phyloP scores from a whole-genome alignment of 1,139 yeast species.

The Meyerozyma carpophila region DNA sequence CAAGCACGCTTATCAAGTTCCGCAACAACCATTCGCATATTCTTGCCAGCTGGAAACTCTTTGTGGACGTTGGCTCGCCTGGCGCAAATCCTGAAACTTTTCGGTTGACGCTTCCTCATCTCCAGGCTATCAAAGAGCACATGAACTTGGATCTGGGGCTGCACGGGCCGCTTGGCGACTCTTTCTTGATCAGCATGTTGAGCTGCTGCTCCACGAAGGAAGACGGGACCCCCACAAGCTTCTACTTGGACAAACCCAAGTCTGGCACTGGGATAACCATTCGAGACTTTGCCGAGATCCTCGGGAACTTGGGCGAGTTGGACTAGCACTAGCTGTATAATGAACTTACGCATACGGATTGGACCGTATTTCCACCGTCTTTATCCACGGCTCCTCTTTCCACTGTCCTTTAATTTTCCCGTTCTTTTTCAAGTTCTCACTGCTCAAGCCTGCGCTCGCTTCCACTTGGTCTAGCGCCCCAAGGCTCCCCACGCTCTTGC shows the following conservation, averaged over 20 bases:
- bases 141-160: slow-evolving; percentile 25
- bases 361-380: slow-evolving; percentile 13
- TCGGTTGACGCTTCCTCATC: slow-evolving; percentile 26
- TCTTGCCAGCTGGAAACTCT: slow-evolving; percentile 29
- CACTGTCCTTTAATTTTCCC: slow-evolving; percentile 18
- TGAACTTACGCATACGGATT: slow-evolving; percentile 12
- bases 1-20: slow-evolving; percentile 26
- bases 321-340: slow-evolving; percentile 8
- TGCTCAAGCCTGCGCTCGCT: slow-evolving; percentile 8
- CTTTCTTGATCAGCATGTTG: slow-evolving; percentile 41
- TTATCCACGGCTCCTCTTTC: slow-evolving; percentile 16
- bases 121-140: slow-evolving; percentile 24
- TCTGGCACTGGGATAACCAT: slow-evolving; percentile 27
- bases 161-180: slow-evolving; percentile 19
- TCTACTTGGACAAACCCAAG: slow-evolving; percentile 21
- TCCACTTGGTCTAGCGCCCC: slow-evolving; percentile 13
- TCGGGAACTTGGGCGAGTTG: slow-evolving; percentile 38
- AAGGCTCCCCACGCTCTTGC: slow-evolving; percentile 17
- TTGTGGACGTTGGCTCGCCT: slow-evolving; percentile 20
- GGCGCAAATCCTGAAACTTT: slow-evolving; percentile 6
- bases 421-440: slow-evolving; percentile 10
- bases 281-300: slow-evolving; percentile 40
- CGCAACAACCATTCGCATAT: slow-evolving; percentile 29
- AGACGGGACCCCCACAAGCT: slow-evolving; percentile 26
- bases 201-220: slow-evolving; percentile 30